Conservation (phyloP, 352 stramenopile species). For the Phytophthora litchii region DNA sequence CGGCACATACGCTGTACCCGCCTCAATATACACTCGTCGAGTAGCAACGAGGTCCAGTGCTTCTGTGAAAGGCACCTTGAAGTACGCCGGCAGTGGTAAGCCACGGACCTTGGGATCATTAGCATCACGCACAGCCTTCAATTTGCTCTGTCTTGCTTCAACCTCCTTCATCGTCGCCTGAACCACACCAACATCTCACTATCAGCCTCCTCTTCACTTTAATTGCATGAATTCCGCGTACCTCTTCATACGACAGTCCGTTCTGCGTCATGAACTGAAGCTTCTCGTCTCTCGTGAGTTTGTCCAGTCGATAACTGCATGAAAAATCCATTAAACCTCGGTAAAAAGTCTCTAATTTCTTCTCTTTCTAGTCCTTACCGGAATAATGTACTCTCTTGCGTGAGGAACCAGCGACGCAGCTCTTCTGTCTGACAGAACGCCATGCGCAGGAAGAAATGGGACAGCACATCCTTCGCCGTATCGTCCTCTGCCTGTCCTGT, state of each 20-base stretch:
- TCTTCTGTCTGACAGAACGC: slow-evolving; percentile 98
- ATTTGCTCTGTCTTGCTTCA: slow-evolving; percentile 56
- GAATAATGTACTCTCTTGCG: slow-evolving; percentile 96
- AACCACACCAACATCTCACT: neutral
- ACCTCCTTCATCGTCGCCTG: slow-evolving; percentile 71
- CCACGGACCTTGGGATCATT: slow-evolving; percentile 56
- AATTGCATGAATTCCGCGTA: slow-evolving; percentile 6
- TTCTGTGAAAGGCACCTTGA: slow-evolving; percentile 97
- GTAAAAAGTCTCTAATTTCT: neutral
- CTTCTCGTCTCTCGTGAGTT: slow-evolving; percentile 89
- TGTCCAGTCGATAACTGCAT: slow-evolving; percentile 81
- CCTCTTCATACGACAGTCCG: slow-evolving; percentile 78
- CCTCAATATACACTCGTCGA: slow-evolving; percentile 94
- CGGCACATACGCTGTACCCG: slow-evolving; percentile 95
- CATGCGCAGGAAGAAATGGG: slow-evolving; percentile 98
- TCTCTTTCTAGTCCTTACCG: slow-evolving; percentile 42
- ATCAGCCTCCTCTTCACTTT: neutral
- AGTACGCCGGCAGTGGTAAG: slow-evolving; percentile 84
- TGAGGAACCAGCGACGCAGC: slow-evolving; percentile 97
- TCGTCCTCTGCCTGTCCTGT: slow-evolving; percentile 68
- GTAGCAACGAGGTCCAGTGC: slow-evolving; percentile 91
- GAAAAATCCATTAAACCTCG: slow-evolving; percentile 14
- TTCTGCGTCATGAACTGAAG: slow-evolving; percentile 90
- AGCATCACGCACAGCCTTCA: slow-evolving; percentile 77
- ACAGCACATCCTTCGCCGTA: slow-evolving; percentile 91